Evolutionary conservation across 2,329 filamentous ascomycete species (phyloP).

Genomic region (Colletotrichum lindemuthianum): DNA sequence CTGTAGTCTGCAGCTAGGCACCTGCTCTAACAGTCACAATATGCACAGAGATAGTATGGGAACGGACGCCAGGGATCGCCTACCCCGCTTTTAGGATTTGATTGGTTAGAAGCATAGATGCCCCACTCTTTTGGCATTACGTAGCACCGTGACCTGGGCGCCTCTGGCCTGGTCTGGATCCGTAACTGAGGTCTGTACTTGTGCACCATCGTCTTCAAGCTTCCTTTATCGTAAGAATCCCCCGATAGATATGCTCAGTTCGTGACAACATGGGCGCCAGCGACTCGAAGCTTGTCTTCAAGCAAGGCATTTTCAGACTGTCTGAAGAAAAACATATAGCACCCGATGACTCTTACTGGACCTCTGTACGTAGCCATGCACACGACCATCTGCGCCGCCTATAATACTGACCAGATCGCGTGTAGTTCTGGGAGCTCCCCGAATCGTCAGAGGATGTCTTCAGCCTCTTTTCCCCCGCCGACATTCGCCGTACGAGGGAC

Average conservation of each 20-base stretch:
- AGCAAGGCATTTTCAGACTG: conserved; percentile 95
- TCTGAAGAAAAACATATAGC: conserved; percentile 92
- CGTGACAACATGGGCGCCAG: conserved; percentile 84
- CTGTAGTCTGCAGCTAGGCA: too few species aligned
- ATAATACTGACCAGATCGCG: conserved; percentile 19
- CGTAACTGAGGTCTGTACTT: neutral
- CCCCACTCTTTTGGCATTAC: conserved; percentile 31
- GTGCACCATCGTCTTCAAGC: conserved; percentile 17
- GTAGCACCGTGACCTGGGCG: conserved; percentile 22
- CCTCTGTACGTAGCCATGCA: conserved; percentile 71
- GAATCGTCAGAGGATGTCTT: conserved; percentile 97
- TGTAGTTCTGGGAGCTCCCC: conserved; percentile 94
- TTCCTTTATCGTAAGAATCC: conserved; percentile 26
- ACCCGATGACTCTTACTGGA: conserved; percentile 92
- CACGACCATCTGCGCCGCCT: conserved; percentile 26
- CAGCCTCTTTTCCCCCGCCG: conserved; percentile 88
- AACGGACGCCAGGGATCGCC: conserved; percentile 5
- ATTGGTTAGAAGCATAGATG: conserved; percentile 17
- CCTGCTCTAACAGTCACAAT: too few species aligned
- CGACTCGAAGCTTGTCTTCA: conserved; percentile 98
- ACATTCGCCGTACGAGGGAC: conserved; percentile 90
- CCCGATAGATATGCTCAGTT: conserved; percentile 31
- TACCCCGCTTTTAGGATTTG: conserved; percentile 24
- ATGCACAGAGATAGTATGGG: neutral
- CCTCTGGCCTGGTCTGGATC: conserved; percentile 31